A percentile compares a stretch with the other conserved stretches of the same genome.
Evolutionary conservation across 148 eudicot genomes (phyloP).

Genomic region (Spergularia bocconei): DNA sequence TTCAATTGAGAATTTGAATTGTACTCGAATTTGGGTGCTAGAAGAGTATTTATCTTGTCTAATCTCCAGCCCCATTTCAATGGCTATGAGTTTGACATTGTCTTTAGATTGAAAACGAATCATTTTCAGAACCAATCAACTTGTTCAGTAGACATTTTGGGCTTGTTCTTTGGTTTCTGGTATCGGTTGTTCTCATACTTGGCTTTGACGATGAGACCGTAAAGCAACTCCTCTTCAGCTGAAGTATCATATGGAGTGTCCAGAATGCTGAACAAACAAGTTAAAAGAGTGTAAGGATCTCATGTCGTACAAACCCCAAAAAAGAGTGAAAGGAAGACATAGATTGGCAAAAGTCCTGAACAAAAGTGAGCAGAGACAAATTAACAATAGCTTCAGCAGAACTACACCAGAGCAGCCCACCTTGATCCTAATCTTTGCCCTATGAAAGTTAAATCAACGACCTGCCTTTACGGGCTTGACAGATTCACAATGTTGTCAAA

Average conservation of each 20-base stretch:
- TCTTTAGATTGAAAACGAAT: neutral
- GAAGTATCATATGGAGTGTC: slow-evolving; percentile 73
- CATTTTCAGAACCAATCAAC: slow-evolving; percentile 61
- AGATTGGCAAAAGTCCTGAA: too few relatives aligned
- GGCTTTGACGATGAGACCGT: slow-evolving; percentile 81
- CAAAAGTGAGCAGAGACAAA: too few relatives aligned
- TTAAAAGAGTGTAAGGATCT: too few relatives aligned
- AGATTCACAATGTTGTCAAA: neutral
- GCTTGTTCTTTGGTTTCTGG: slow-evolving; percentile 60
- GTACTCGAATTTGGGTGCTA: too few relatives aligned
- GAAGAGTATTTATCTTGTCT: neutral
- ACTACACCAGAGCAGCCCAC: too few relatives aligned
- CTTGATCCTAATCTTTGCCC: neutral
- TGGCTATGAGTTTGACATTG: neutral
- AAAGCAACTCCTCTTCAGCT: slow-evolving; percentile 89
- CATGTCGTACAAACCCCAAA: too few relatives aligned
- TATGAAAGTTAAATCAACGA: too few relatives aligned
- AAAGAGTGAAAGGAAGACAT: too few relatives aligned
- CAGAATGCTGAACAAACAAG: slow-evolving; percentile 47
- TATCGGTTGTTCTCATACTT: slow-evolving; percentile 75
- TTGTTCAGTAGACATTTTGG: slow-evolving; percentile 56
- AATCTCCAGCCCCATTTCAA: neutral
- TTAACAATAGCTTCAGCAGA: too few relatives aligned
- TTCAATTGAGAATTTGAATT: too few relatives aligned
- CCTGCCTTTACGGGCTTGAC: neutral